A percentile compares a stretch with the other conserved stretches of the same genome.
phyloP scores from a whole-genome alignment of 139 green algal species.

The Coelastrella sp. region DNA sequence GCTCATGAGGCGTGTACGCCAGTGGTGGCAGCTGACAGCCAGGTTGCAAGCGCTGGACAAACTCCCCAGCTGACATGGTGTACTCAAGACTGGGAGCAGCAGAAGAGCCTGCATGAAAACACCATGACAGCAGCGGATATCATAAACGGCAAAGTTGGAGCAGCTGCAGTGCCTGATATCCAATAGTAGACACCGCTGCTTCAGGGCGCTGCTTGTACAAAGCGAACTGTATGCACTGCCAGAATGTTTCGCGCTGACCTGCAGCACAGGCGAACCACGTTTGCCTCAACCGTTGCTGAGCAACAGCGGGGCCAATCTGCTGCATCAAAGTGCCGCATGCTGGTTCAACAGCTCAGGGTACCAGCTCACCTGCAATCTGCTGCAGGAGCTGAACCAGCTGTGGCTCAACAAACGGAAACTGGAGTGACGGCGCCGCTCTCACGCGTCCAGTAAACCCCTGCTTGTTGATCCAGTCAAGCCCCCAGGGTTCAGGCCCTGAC shows the following conservation, averaged over 20 bases:
- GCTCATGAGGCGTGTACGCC: conserved; percentile 46
- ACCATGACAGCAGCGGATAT: too few species aligned
- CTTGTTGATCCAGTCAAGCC: conserved; percentile 41
- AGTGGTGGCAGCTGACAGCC: conserved; percentile 29
- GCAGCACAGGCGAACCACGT: too few species aligned
- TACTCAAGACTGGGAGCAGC: conserved; percentile 49
- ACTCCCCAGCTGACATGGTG: conserved; percentile 51
- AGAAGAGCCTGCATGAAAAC: not conserved
- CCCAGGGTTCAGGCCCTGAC: conserved; percentile 34
- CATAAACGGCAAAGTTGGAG: too few species aligned
- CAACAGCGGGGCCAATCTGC: too few species aligned
- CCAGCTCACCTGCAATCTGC: conserved; percentile 29
- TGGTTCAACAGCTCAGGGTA: not conserved
- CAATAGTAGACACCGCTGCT: too few species aligned
- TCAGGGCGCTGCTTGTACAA: too few species aligned
- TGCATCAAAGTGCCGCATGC: too few species aligned
- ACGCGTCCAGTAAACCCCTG: conserved; percentile 44
- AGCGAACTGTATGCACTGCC: too few species aligned
- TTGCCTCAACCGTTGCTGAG: too few species aligned
- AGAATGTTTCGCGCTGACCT: too few species aligned
- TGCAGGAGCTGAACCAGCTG: conserved; percentile 41
- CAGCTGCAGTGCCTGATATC: too few species aligned
- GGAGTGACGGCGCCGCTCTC: conserved; percentile 49
- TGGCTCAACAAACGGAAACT: conserved; percentile 58
- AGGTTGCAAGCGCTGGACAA: conserved; percentile 41